Percentiles rank a stretch among this genome's conserved stretches.
Conservation (phyloP, 1,284 basidiomycete genomes). For the Heterobasidion annosum region DNA sequence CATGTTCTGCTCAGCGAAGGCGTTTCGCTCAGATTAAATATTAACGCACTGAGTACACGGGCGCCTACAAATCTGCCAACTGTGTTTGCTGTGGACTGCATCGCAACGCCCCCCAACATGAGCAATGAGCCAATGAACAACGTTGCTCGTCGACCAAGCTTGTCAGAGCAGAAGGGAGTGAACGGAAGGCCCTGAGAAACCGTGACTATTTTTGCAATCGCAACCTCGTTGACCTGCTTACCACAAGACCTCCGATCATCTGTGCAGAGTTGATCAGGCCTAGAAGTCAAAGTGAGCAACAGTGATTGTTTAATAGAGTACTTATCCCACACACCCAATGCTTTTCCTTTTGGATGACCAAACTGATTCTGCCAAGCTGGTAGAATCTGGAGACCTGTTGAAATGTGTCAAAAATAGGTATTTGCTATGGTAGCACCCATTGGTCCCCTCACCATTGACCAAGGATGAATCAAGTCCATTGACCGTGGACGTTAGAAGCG, state of each 20-base stretch:
- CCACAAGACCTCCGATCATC: slow-evolving; percentile 48
- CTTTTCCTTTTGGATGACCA: slow-evolving; percentile 37
- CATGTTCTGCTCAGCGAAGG: slow-evolving; percentile 7
- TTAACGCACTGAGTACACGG: slow-evolving; percentile 42
- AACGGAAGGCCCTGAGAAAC: slow-evolving; percentile 41
- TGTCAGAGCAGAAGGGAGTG: slow-evolving; percentile 49
- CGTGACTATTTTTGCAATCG: slow-evolving; percentile 1
- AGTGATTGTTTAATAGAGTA: neutral
- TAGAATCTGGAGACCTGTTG: slow-evolving; percentile 50
- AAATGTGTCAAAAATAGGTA: neutral
- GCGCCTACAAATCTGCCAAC: slow-evolving; percentile 50
- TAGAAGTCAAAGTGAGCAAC: slow-evolving; percentile 15
- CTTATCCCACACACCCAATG: slow-evolving; percentile 31
- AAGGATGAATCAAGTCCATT: slow-evolving; percentile 59
- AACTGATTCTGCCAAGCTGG: slow-evolving; percentile 53
- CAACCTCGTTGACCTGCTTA: slow-evolving; percentile 19
- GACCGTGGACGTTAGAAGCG: slow-evolving; percentile 47
- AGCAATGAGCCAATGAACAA: slow-evolving; percentile 50
- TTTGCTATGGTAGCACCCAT: neutral
- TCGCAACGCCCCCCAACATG: slow-evolving; percentile 50
- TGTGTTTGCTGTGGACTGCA: slow-evolving; percentile 40
- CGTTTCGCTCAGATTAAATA: neutral
- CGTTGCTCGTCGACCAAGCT: slow-evolving; percentile 43
- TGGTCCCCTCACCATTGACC: slow-evolving; percentile 39
- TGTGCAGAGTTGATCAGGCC: slow-evolving; percentile 56